Evolutionary conservation across 208 protist genomes (phyloP), one percentile per base, ranked within the genome.

Genomic region (Wallacemonas sp.): DNA sequence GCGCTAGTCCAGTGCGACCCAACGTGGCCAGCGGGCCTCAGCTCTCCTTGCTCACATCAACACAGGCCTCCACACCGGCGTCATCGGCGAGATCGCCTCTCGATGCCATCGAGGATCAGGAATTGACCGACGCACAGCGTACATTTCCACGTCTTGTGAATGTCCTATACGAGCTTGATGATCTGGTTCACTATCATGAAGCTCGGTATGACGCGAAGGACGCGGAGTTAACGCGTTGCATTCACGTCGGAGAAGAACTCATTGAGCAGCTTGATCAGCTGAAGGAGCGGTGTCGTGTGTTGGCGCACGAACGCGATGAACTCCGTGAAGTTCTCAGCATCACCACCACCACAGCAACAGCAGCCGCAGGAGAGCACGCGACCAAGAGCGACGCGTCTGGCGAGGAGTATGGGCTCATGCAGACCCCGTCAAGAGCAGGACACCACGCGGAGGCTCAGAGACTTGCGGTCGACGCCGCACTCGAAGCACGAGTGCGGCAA

Each of bases 191-290:
- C 21, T 78, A 86, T 49, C 64, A 76, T 38, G 68, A 83, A 41
- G 76, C 75, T 2, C 61, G 70, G 17, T 75, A 80, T 38, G 59
- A 75, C 15, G 85, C 83, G 17, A 91, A 92, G 70, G 84, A 91
- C 54, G 44, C 58, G 21, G 88, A 94, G 67, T 66, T 94, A 19
- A 75, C 65, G 36, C 84, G 85, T 28, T 88, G 88, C 73, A 90
- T 95, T 67, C 62, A 68, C 36, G 89, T 87, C 24, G 89, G 89
- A 1, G 77, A 90, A 55, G 89, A 91, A 41, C 68, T 95, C 38
- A 72, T 95, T 1, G 76, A 64, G 0, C 82, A 89, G 62, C 53
- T 95, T 1, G 86, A 92, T 34, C 65, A 67, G 6, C 14, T 94
- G 49, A 79, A 86, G 67, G 27, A 61, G 33, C 78, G 72, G 2